Conservation (phyloP, 306 rosid species). For the Argentina anserina region DNA sequence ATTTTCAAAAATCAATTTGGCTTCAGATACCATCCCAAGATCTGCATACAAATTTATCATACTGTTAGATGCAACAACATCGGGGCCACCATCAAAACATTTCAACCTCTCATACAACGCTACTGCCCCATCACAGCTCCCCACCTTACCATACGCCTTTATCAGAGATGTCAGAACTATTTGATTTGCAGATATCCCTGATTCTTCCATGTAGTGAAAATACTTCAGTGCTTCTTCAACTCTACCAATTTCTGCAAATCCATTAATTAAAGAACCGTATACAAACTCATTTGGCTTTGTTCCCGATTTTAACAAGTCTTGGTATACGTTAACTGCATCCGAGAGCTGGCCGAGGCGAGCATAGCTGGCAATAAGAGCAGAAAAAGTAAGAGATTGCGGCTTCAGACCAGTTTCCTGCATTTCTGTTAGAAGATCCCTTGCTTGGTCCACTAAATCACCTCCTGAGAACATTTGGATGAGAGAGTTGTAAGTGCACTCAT, state of each 20-base stretch:
- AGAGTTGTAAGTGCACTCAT: constrained; percentile 74
- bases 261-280: constrained; percentile 79
- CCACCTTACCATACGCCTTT: constrained; percentile 71
- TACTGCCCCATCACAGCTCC: constrained; percentile 60
- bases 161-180: constrained; percentile 67
- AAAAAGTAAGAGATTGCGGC: constrained; percentile 61
- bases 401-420: constrained; percentile 66
- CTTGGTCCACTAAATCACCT: constrained; percentile 66
- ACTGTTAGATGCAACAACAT: constrained; percentile 67
- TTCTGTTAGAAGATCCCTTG: constrained; percentile 55
- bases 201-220: constrained; percentile 57
- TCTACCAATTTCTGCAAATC: constrained; percentile 77
- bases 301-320: constrained; percentile 54
- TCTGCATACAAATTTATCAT: constrained; percentile 70
- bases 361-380: constrained; percentile 72
- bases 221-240: constrained; percentile 65
- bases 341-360: constrained; percentile 68
- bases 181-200: constrained; percentile 58
- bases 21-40: constrained; percentile 78
- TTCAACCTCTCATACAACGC: constrained; percentile 52
- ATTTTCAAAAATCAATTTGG: constrained; percentile 54
- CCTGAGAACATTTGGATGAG: constrained; percentile 83
- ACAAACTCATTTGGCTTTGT: constrained; percentile 69
- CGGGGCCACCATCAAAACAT: constrained; percentile 58
- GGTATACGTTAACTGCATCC: constrained; percentile 54